phyloP scores from a whole-genome alignment of 805 yeast species.

The Wickerhamomyces bovis region DNA sequence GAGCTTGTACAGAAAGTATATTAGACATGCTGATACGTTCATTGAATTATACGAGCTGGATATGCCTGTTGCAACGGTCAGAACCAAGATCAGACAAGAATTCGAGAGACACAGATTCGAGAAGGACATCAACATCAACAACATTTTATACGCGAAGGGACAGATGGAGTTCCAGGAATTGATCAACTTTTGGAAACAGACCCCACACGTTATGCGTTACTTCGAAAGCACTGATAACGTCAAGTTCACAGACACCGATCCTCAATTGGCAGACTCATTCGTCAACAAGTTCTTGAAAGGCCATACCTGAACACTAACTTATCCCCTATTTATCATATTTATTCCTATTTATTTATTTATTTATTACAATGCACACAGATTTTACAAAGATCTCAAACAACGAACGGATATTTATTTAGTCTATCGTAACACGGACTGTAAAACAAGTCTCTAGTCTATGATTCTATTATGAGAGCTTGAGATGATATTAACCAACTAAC shows the following conservation, averaged over 20 bases:
- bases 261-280: conserved; percentile 45
- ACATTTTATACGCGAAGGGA: conserved; percentile 71
- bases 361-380: conserved; percentile 1
- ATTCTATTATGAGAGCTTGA: background rate
- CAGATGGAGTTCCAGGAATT: conserved; percentile 89
- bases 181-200: conserved; percentile 87
- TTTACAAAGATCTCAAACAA: conserved; percentile 3
- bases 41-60: conserved; percentile 66
- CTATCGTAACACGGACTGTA: background rate
- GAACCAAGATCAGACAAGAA: conserved; percentile 83
- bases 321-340: conserved; percentile 3
- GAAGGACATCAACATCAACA: conserved; percentile 55
- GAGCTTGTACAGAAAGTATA: conserved; percentile 65
- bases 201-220: conserved; percentile 76
- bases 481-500: background rate
- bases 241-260: conserved; percentile 34
- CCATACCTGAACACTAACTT: background rate
- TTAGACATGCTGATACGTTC: conserved; percentile 53
- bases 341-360: conserved; percentile 2
- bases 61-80: conserved; percentile 70
- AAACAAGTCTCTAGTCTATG: background rate
- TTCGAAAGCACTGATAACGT: conserved; percentile 62
- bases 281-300: conserved; percentile 72
- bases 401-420: background rate
- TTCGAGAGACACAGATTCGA: conserved; percentile 82